A percentile compares a stretch with the other conserved stretches of the same genome.
Evolutionary conservation across 2,329 filamentous ascomycete species (phyloP).

Genomic region (Capronia epimyces): DNA sequence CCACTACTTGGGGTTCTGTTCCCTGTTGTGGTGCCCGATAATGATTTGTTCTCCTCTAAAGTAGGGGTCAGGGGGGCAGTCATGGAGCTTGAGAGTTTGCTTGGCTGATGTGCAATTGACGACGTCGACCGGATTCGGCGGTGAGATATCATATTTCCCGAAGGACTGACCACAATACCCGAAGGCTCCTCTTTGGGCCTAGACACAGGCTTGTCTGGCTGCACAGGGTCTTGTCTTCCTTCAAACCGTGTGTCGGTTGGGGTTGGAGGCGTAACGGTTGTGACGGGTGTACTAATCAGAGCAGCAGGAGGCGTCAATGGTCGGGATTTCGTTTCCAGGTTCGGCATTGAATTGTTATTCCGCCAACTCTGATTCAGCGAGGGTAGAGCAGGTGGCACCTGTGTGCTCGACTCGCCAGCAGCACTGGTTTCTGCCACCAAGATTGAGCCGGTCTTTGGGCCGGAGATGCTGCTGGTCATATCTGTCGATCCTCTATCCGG

Average conservation of each 20-base stretch:
- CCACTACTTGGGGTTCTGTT: slow-evolving; percentile 31
- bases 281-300: slow-evolving; percentile 43
- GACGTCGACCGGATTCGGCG: slow-evolving; percentile 56
- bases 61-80: slow-evolving; percentile 70
- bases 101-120: slow-evolving; percentile 56
- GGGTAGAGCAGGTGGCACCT: not conserved
- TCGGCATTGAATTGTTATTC: slow-evolving; percentile 20
- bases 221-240: slow-evolving; percentile 32
- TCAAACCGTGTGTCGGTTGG: slow-evolving; percentile 46
- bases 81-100: slow-evolving; percentile 77
- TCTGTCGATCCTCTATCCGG: slow-evolving; percentile 36
- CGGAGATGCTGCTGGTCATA: slow-evolving; percentile 5
- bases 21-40: slow-evolving; percentile 43
- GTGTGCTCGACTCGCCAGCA: slow-evolving; percentile 18
- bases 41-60: slow-evolving; percentile 59
- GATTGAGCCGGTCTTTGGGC: slow-evolving; percentile 32
- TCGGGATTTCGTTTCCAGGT: slow-evolving; percentile 13
- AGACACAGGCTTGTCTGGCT: slow-evolving; percentile 33
- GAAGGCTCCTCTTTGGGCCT: slow-evolving; percentile 36
- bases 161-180: slow-evolving; percentile 55
- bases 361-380: not conserved
- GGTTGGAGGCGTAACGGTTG: slow-evolving; percentile 60
- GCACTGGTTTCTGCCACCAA: slow-evolving; percentile 33
- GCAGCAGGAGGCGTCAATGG: slow-evolving; percentile 29
- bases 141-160: slow-evolving; percentile 70